These are phyloP conservation scores for Periconia macrospinosa DNA, from an alignment of 2,329 filamentous ascomycete species.

Conservation along the genomic window DNA sequence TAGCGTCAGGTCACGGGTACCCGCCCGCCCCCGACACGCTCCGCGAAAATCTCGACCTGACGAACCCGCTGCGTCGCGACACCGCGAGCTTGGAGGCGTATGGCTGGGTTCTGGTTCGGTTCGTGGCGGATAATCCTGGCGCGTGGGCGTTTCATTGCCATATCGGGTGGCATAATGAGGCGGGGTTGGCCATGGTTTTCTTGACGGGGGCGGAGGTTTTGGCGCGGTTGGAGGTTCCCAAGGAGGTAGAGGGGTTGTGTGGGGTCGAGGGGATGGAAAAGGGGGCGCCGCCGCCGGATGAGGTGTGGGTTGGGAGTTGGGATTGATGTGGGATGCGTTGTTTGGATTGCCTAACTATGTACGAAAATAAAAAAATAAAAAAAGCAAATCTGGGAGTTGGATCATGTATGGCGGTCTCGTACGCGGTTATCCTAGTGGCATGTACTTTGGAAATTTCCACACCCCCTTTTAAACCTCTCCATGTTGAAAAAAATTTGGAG, in stretches of 20 bases:
- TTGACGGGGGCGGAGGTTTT: conserved; percentile 54
- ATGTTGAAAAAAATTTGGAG: too few species aligned
- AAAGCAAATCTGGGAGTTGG: too few species aligned
- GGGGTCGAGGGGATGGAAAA: conserved; percentile 49
- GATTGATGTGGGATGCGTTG: conserved; percentile 3
- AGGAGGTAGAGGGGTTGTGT: conserved; percentile 52
- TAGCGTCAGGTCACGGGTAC: conserved; percentile 44
- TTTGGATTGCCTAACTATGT: background rate
- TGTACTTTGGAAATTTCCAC: too few species aligned
- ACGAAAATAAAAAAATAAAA: too few species aligned
- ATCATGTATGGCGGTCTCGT: too few species aligned
- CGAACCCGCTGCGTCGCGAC: conserved; percentile 63
- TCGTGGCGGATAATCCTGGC: conserved; percentile 66
- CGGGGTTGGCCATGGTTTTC: conserved; percentile 58
- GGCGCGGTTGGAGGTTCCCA: conserved; percentile 47
- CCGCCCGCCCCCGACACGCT: conserved; percentile 12
- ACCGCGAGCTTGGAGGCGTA: conserved; percentile 66
- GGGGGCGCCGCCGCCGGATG: conserved; percentile 55
- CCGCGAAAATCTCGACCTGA: conserved; percentile 33
- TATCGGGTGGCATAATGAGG: conserved; percentile 62
- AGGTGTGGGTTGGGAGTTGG: conserved; percentile 46
- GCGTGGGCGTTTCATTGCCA: conserved; percentile 70
- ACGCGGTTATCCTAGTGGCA: too few species aligned
- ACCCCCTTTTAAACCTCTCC: too few species aligned
- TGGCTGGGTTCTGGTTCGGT: conserved; percentile 66